Percentiles rank a stretch among this genome's conserved stretches.
phyloP scores from a whole-genome alignment of 768 basidiomycete genomes.

The Panaeolus papilionaceus region DNA sequence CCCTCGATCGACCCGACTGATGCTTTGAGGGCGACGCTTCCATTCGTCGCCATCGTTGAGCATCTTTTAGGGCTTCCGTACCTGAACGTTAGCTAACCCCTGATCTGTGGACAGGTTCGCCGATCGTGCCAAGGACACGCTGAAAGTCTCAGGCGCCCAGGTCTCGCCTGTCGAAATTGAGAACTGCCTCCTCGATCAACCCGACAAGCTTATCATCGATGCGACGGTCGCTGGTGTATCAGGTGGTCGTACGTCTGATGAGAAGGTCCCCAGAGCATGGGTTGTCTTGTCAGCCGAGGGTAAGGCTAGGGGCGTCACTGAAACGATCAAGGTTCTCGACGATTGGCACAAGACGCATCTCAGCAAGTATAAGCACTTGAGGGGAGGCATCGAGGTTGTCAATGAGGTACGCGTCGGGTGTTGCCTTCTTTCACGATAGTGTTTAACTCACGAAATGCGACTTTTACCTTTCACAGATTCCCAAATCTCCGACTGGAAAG shows the following conservation, averaged over 20 bases:
- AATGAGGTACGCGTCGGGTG: constrained; percentile 48
- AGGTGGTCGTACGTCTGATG: constrained; percentile 73
- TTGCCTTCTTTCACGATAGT: constrained; percentile 9
- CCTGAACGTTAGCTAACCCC: constrained; percentile 13
- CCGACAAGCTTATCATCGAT: constrained; percentile 65
- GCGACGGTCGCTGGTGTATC: constrained; percentile 76
- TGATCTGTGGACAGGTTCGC: constrained; percentile 57
- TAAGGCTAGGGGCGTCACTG: constrained; percentile 48
- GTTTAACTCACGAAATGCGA: background rate
- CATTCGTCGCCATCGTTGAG: background rate
- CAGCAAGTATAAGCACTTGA: constrained; percentile 78
- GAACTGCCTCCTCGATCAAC: constrained; percentile 64
- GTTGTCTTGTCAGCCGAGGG: constrained; percentile 68
- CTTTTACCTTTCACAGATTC: constrained; percentile 51
- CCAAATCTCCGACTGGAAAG: constrained; percentile 79
- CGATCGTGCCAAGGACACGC: constrained; percentile 83
- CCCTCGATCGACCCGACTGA: background rate
- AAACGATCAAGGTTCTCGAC: constrained; percentile 54
- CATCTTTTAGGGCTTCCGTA: background rate
- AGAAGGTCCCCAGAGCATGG: constrained; percentile 82
- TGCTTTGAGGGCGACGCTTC: background rate
- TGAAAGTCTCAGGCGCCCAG: constrained; percentile 82
- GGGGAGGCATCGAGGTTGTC: constrained; percentile 74
- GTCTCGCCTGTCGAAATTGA: constrained; percentile 86
- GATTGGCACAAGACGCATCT: constrained; percentile 66